Base-by-base conservation (phyloP, 495 filamentous ascomycete genomes). In the Penicillium riverlandense region DNA sequence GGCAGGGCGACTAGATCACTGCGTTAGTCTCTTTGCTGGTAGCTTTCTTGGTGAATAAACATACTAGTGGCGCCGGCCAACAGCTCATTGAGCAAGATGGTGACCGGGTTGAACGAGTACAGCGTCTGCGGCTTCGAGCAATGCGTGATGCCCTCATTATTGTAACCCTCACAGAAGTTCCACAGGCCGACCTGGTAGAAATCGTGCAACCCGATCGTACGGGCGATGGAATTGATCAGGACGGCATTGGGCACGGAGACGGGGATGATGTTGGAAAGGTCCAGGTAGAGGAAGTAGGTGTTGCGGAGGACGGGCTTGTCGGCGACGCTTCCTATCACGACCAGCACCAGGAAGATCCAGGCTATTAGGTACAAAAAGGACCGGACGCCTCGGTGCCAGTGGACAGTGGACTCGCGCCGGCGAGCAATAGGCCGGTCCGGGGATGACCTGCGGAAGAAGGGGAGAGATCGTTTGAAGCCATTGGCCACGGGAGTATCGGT, bases 141-240 rank as follows among this genome's bases (percentile, higher is more conserved):
- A 47, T 59, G 59, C 8, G 86, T 91, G 40, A 92, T 82, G 6
- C 86, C 85, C 46, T 77, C 64, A 36, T 71, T 71, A 35, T 80
- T 63, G 63, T 88, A 90, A 12, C 90, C 90, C 65, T 91, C 86
- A 54, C 90, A 96, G 59, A 83, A 95, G 31, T 78, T 81, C 90
- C 90, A 96, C 10, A 96, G 61, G 6, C 90, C 90, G 31, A 95
- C 88, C 54, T 87, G 83, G 61, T 97, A 97, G 66, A 92, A 97
- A 65, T 96, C 90, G 52, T 94, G 87, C 12, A 96, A 70, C 7
- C 90, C 90, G 38, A 97, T 75, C 9, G 83, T 83, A 34, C 84
- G 86, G n/a, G 90, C 90, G 45, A 96, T 88, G 42, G 75, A 84
- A 67, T 95, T 95, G 66, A 95, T 85, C 10, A 95, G 70, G 6